Evolutionary conservation across 495 filamentous ascomycete genomes (phyloP).

Genomic region (Peziza echinospora): DNA sequence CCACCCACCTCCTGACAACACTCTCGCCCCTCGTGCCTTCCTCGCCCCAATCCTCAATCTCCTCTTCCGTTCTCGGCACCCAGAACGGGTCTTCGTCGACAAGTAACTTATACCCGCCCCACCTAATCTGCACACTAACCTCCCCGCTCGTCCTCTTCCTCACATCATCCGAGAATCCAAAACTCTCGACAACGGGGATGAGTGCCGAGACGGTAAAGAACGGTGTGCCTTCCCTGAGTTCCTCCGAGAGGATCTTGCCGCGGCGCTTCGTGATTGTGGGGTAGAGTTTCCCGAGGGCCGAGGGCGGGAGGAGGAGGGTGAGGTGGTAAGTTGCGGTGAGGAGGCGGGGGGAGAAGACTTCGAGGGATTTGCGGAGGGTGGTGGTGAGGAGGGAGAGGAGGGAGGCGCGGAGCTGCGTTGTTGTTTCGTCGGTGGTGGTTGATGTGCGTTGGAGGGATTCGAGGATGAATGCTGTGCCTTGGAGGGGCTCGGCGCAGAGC

Average conservation of each 20-base stretch:
- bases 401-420: slow-evolving; percentile 36
- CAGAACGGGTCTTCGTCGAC: slow-evolving; percentile 88
- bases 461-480: slow-evolving; percentile 79
- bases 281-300: slow-evolving; percentile 81
- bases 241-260: slow-evolving; percentile 69
- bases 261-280: slow-evolving; percentile 77
- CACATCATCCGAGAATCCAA: slow-evolving; percentile 91
- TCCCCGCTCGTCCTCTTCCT: slow-evolving; percentile 69
- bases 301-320: slow-evolving; percentile 40
- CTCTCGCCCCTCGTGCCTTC: slow-evolving; percentile 36
- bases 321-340: slow-evolving; percentile 96
- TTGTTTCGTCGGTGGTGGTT: background rate
- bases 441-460: slow-evolving; percentile 46
- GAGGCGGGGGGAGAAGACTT: slow-evolving; percentile 86
- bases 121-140: slow-evolving; percentile 75
- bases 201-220: slow-evolving; percentile 82
- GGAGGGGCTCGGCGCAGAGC: slow-evolving; percentile 80
- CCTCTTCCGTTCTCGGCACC: slow-evolving; percentile 91
- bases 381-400: slow-evolving; percentile 70
- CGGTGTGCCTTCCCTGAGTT: slow-evolving; percentile 83
- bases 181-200: slow-evolving; percentile 79
- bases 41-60: slow-evolving; percentile 89
- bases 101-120: slow-evolving; percentile 73
- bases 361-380: slow-evolving; percentile 66
- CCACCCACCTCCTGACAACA: slow-evolving; percentile 89